These are phyloP conservation scores for Lachnellula arida DNA, from an alignment of 2,329 filamentous ascomycete genomes.

Conservation along the genomic window DNA sequence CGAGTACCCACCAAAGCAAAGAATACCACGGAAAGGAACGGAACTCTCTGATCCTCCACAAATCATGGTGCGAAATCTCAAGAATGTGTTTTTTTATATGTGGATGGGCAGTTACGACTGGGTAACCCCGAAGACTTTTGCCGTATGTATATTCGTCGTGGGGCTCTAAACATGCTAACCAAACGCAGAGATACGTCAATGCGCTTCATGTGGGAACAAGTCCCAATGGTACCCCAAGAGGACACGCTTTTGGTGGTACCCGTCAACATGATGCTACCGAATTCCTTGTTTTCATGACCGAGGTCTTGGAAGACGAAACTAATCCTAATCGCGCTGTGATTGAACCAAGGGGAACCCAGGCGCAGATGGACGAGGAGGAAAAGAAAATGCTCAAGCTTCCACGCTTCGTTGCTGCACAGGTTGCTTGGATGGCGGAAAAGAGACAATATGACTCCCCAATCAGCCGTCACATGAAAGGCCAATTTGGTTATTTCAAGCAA, in stretches of 20 bases:
- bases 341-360: conserved; percentile 31
- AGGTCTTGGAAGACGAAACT: conserved; percentile 80
- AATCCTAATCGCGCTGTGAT: conserved; percentile 61
- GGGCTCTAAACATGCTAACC: conserved; percentile 4
- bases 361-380: conserved; percentile 41
- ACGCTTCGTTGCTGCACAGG: not conserved
- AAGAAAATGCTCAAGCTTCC: conserved; percentile 28
- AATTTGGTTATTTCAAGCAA: not conserved
- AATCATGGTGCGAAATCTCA: conserved; percentile 55
- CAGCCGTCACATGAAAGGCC: not conserved
- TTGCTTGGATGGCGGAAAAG: not conserved
- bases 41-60: conserved; percentile 50
- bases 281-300: conserved; percentile 77
- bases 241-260: conserved; percentile 58
- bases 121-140: conserved; percentile 50
- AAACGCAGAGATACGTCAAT: conserved; percentile 23
- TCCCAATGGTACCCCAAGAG: not conserved
- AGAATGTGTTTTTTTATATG: conserved; percentile 47
- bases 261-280: conserved; percentile 88
- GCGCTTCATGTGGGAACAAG: conserved; percentile 7
- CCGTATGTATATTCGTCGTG: conserved; percentile 41
- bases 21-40: conserved; percentile 61
- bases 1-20: conserved; percentile 56
- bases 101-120: conserved; percentile 31
- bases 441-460: not conserved